A percentile compares a stretch with the other conserved stretches of the same genome.
Evolutionary conservation across 106 monocot genomes (phyloP).

Genomic region (Dactylorhiza incarnata): DNA sequence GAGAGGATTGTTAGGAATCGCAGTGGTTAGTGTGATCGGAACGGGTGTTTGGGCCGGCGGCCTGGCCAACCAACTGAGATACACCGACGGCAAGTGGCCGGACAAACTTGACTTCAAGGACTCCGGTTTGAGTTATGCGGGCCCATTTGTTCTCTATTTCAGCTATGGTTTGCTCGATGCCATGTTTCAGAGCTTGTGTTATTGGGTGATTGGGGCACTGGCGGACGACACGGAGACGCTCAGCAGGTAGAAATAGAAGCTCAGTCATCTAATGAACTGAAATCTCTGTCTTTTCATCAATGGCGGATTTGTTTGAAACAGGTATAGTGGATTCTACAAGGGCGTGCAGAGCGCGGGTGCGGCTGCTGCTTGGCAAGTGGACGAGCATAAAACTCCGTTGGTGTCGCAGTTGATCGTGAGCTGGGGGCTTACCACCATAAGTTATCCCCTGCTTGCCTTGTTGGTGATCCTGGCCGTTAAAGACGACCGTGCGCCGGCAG

Average conservation of each 20-base stretch:
- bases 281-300: not conserved
- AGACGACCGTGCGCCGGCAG: slow-evolving; percentile 15
- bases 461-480: slow-evolving; percentile 56
- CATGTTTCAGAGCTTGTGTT: slow-evolving; percentile 61
- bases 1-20: slow-evolving; percentile 64
- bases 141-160: slow-evolving; percentile 84
- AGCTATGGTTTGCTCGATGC: slow-evolving; percentile 83
- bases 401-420: slow-evolving; percentile 59
- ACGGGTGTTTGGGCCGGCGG: slow-evolving; percentile 88
- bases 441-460: slow-evolving; percentile 64
- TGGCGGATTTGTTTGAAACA: slow-evolving; percentile 11
- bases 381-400: slow-evolving; percentile 37
- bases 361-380: slow-evolving; percentile 52
- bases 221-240: not conserved
- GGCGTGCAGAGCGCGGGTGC: slow-evolving; percentile 64
- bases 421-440: slow-evolving; percentile 68
- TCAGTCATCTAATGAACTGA: not conserved
- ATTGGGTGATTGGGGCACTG: slow-evolving; percentile 1
- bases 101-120: slow-evolving; percentile 63
- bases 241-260: not conserved
- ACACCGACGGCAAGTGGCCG: slow-evolving; percentile 33
- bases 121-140: slow-evolving; percentile 43
- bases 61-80: slow-evolving; percentile 68
- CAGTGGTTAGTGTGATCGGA: slow-evolving; percentile 44
- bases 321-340: slow-evolving; percentile 62